Evolutionary conservation across 1,284 basidiomycete genomes (phyloP).

Genomic region (Xerocomus nothofagi): DNA sequence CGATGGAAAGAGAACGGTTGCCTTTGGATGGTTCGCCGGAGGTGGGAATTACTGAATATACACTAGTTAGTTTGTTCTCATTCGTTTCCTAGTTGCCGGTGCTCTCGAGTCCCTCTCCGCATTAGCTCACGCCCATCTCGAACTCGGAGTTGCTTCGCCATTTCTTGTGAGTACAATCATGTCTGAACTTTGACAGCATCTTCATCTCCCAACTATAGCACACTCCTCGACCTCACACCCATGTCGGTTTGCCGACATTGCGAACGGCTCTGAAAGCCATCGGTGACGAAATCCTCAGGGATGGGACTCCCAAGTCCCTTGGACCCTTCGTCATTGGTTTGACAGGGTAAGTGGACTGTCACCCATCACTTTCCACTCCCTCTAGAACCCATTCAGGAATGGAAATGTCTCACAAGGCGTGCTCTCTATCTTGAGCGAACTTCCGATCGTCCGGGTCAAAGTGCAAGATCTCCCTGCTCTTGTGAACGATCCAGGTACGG

Average conservation of each 20-base stretch:
- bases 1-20: slow-evolving; percentile 75
- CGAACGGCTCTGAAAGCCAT: slow-evolving; percentile 58
- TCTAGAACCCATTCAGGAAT: slow-evolving; percentile 42
- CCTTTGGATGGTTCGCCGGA: slow-evolving; percentile 88
- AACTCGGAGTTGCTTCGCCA: slow-evolving; percentile 77
- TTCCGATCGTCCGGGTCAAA: slow-evolving; percentile 63
- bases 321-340: slow-evolving; percentile 82
- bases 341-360: slow-evolving; percentile 62
- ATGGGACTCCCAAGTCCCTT: slow-evolving; percentile 62
- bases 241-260: slow-evolving; percentile 59
- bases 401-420: slow-evolving; percentile 82
- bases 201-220: slow-evolving; percentile 41
- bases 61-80: slow-evolving; percentile 2
- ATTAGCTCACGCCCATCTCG: slow-evolving; percentile 76
- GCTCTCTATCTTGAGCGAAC: slow-evolving; percentile 66
- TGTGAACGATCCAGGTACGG: slow-evolving; percentile 49
- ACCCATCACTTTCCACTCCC: neutral
- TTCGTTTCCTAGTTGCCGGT: slow-evolving; percentile 62
- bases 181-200: neutral
- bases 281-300: slow-evolving; percentile 53
- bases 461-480: slow-evolving; percentile 60
- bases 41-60: slow-evolving; percentile 44
- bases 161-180: slow-evolving; percentile 60
- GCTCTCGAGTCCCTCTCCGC: slow-evolving; percentile 79
- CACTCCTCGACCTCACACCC: slow-evolving; percentile 78